Conservation (phyloP, 2,329 filamentous ascomycete species). For the Hypoxylon sp. region DNA sequence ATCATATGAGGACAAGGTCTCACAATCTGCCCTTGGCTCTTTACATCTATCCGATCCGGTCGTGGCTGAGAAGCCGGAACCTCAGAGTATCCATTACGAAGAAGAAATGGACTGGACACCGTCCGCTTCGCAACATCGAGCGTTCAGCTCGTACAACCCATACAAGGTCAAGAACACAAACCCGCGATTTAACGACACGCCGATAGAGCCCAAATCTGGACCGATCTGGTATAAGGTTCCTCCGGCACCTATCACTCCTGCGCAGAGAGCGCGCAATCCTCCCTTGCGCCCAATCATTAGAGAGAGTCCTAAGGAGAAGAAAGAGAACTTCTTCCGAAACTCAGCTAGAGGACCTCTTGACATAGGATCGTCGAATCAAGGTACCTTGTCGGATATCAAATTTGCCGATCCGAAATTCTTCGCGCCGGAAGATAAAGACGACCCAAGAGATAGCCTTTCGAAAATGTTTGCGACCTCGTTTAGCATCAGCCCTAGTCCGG, state of each 20-base stretch:
- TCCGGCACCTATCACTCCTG: slow-evolving; percentile 74
- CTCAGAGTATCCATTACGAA: slow-evolving; percentile 54
- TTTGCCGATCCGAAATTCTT: slow-evolving; percentile 50
- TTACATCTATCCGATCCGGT: slow-evolving; percentile 41
- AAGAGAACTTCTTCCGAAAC: slow-evolving; percentile 64
- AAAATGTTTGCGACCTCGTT: slow-evolving; percentile 53
- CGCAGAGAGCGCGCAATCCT: slow-evolving; percentile 72
- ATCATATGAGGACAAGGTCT: slow-evolving; percentile 20
- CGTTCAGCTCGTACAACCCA: slow-evolving; percentile 62
- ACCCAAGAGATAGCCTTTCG: slow-evolving; percentile 51
- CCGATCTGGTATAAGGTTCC: slow-evolving; percentile 80
- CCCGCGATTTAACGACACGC: slow-evolving; percentile 61
- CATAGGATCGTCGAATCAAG: slow-evolving; percentile 37
- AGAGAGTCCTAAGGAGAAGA: slow-evolving; percentile 59
- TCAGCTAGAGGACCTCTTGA: slow-evolving; percentile 42
- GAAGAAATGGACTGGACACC: slow-evolving; percentile 83
- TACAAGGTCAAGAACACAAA: slow-evolving; percentile 57
- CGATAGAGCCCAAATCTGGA: slow-evolving; percentile 58
- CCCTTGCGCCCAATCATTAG: slow-evolving; percentile 67
- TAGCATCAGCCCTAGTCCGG: slow-evolving; percentile 50
- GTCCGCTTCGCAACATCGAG: slow-evolving; percentile 67
- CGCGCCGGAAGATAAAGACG: slow-evolving; percentile 49
- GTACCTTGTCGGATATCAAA: slow-evolving; percentile 40
- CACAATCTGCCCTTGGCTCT: slow-evolving; percentile 38
- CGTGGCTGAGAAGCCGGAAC: slow-evolving; percentile 26